Percentiles rank a stretch among this genome's conserved stretches.
These are phyloP conservation scores for Liriodendron chinense DNA, from an alignment of 164 flowering plant genomes.

Conservation along the genomic window DNA sequence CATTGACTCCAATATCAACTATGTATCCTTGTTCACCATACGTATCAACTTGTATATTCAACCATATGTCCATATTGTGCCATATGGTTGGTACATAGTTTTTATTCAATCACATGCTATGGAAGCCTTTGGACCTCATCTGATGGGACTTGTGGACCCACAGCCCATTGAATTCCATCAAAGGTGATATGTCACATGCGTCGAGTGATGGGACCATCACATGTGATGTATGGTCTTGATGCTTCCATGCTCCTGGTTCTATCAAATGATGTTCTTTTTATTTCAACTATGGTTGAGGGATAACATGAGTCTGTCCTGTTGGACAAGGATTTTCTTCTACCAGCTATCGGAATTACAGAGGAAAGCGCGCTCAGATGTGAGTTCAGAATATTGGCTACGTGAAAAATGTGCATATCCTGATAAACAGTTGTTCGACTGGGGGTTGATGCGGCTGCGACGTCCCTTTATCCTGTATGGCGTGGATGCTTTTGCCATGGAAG, in stretches of 20 bases:
- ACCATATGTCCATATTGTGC: no score
- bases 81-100: no score
- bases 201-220: no score
- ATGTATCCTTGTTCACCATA: no score
- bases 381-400: constrained; percentile 85
- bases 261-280: not conserved
- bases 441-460: constrained; percentile 69
- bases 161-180: no score
- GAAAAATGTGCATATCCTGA: constrained; percentile 73
- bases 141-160: no score
- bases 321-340: constrained; percentile 32
- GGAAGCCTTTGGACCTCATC: no score
- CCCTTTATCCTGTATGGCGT: constrained; percentile 59
- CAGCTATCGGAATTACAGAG: constrained; percentile 86
- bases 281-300: constrained; percentile 6
- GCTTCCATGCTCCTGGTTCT: not conserved
- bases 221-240: not conserved
- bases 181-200: no score
- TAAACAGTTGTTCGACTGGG: constrained; percentile 87
- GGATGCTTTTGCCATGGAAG: constrained; percentile 73
- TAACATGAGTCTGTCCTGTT: constrained; percentile 33
- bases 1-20: no score
- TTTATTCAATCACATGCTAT: no score
- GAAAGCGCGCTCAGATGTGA: constrained; percentile 79
- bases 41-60: no score